These are phyloP conservation scores for Macrolepiota fuliginosa DNA, from an alignment of 768 basidiomycete species.

Conservation along the genomic window DNA sequence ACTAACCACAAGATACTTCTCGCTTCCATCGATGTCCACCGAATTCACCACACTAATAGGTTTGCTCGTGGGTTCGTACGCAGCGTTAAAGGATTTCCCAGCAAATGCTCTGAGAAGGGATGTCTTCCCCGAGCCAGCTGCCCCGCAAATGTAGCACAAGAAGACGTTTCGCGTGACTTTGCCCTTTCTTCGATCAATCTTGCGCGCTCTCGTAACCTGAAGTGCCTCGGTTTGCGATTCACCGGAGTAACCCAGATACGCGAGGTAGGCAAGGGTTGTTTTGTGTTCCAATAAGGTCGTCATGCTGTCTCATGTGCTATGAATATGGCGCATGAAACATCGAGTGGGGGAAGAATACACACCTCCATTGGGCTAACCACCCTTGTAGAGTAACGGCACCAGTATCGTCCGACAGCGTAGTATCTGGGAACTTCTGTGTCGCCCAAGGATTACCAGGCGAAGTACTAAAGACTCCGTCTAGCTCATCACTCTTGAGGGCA, in stretches of 20 bases:
- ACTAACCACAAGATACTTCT: slow-evolving; percentile 95
- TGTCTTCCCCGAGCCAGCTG: slow-evolving; percentile 95
- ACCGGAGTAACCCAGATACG: slow-evolving; percentile 88
- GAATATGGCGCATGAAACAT: neutral
- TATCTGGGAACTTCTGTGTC: slow-evolving; percentile 87
- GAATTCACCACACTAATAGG: slow-evolving; percentile 91
- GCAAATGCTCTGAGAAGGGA: slow-evolving; percentile 82
- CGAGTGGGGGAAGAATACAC: slow-evolving; percentile 16
- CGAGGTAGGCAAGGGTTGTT: slow-evolving; percentile 90
- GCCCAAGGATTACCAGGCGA: slow-evolving; percentile 98
- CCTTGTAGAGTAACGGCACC: slow-evolving; percentile 95
- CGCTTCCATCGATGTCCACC: slow-evolving; percentile 90
- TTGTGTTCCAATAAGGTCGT: slow-evolving; percentile 93
- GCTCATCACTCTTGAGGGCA: slow-evolving; percentile 77
- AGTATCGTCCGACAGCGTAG: slow-evolving; percentile 80
- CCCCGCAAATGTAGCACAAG: slow-evolving; percentile 90
- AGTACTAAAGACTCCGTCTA: slow-evolving; percentile 88
- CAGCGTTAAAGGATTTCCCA: slow-evolving; percentile 70
- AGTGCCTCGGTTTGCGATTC: slow-evolving; percentile 81
- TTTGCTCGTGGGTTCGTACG: slow-evolving; percentile 88
- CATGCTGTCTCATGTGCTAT: slow-evolving; percentile 58
- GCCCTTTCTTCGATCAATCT: slow-evolving; percentile 81
- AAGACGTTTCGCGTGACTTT: slow-evolving; percentile 92
- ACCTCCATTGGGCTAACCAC: slow-evolving; percentile 99
- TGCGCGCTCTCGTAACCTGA: slow-evolving; percentile 80